phyloP scores from a whole-genome alignment of 2,329 filamentous ascomycete genomes.

The Aspergillus felis region DNA sequence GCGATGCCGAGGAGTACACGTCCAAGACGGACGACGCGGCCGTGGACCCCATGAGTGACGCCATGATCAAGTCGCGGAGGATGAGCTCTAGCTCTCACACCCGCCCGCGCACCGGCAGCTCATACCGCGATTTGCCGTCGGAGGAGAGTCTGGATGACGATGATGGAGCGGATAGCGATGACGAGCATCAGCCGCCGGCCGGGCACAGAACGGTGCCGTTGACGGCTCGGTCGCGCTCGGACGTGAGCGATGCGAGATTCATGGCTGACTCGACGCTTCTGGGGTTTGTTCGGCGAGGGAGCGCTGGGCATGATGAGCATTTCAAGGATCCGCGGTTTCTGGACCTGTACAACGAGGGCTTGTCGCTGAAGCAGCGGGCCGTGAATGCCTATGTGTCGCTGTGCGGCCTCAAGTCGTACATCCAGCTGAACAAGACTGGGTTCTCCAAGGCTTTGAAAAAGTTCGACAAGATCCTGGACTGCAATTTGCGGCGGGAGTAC shows the following conservation, averaged over 20 bases:
- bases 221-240: slow-evolving; percentile 27
- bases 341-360: slow-evolving; percentile 64
- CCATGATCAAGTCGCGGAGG: slow-evolving; percentile 40
- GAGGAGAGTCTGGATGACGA: slow-evolving; percentile 42
- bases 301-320: slow-evolving; percentile 54
- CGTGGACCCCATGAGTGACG: slow-evolving; percentile 41
- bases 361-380: slow-evolving; percentile 89
- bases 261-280: slow-evolving; percentile 19
- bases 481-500: slow-evolving; percentile 72
- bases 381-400: slow-evolving; percentile 84
- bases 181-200: slow-evolving; percentile 43
- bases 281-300: slow-evolving; percentile 13
- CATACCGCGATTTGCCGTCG: slow-evolving; percentile 51
- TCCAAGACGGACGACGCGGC: slow-evolving; percentile 49
- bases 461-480: slow-evolving; percentile 93
- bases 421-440: slow-evolving; percentile 92
- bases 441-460: slow-evolving; percentile 97
- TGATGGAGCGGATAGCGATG: slow-evolving; percentile 40
- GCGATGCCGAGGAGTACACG: slow-evolving; percentile 68
- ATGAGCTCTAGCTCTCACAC: slow-evolving; percentile 39
- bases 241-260: slow-evolving; percentile 34
- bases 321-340: slow-evolving; percentile 53
- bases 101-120: slow-evolving; percentile 44
- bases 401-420: slow-evolving; percentile 92
- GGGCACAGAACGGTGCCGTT: slow-evolving; percentile 22